Evolutionary conservation across 2,329 filamentous ascomycete genomes (phyloP).

Genomic region (Macroventuria anomochaeta): DNA sequence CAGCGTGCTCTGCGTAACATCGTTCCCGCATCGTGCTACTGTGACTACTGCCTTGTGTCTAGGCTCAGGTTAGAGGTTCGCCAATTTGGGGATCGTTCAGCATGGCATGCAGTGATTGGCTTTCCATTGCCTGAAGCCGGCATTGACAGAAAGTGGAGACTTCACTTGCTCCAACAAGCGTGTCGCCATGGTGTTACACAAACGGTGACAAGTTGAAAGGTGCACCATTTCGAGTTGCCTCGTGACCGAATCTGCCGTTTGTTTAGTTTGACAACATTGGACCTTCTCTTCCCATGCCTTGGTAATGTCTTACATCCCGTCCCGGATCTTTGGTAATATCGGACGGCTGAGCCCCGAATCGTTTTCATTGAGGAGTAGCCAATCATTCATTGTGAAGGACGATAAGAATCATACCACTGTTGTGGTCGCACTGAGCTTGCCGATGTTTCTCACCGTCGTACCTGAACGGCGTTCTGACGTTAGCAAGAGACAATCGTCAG

Average conservation of each 20-base stretch:
- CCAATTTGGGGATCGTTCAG: constrained; percentile 27
- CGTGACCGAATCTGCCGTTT: constrained; percentile 20
- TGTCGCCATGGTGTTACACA: constrained; percentile 21
- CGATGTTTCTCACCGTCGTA: constrained; percentile 16
- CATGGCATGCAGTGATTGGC: constrained; percentile 28
- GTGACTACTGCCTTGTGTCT: constrained; percentile 38
- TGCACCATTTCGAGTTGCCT: constrained; percentile 7
- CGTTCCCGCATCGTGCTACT: constrained; percentile 33
- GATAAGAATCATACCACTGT: constrained; percentile 1
- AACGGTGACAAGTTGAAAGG: constrained; percentile 20
- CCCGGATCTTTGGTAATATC: neutral
- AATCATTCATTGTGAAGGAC: neutral
- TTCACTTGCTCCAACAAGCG: neutral
- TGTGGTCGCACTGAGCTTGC: constrained; percentile 13
- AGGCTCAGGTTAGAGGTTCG: constrained; percentile 23
- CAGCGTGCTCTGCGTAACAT: constrained; percentile 37
- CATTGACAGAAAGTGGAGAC: constrained; percentile 4
- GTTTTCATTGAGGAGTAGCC: neutral
- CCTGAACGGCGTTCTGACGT: constrained; percentile 12
- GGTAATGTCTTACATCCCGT: constrained; percentile 4
- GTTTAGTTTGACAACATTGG: constrained; percentile 17
- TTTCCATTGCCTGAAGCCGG: constrained; percentile 21
- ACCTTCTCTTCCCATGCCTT: constrained; percentile 12
- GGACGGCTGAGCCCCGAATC: neutral
- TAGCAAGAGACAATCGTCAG: constrained; percentile 14